A percentile compares a stretch with the other conserved stretches of the same genome.
Evolutionary conservation across 768 basidiomycete species (phyloP).

Genomic region (Gloeophyllum trabeum): DNA sequence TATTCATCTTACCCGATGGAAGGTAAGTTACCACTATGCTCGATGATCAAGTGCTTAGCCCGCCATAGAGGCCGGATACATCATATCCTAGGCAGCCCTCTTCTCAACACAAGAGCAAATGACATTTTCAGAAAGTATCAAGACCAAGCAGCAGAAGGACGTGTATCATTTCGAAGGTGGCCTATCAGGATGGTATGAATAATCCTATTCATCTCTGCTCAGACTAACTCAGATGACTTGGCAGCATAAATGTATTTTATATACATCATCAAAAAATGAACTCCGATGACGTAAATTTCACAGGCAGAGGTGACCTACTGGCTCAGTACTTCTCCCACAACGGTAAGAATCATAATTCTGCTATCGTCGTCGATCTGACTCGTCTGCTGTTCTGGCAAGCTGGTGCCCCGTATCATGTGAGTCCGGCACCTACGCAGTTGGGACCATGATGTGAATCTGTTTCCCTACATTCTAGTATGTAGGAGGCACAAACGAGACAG

Average conservation of each 20-base stretch:
- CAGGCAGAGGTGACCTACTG: slow-evolving; percentile 59
- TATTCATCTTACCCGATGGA: slow-evolving; percentile 23
- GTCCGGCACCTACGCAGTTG: slow-evolving; percentile 5
- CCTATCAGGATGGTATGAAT: slow-evolving; percentile 52
- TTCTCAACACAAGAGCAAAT: slow-evolving; percentile 34
- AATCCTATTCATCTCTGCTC: neutral
- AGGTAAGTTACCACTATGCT: slow-evolving; percentile 21
- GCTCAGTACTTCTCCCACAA: slow-evolving; percentile 85
- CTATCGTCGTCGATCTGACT: no score
- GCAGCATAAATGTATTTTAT: slow-evolving; percentile 58
- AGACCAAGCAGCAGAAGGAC: slow-evolving; percentile 41
- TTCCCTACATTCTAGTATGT: slow-evolving; percentile 46
- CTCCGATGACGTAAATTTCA: slow-evolving; percentile 2
- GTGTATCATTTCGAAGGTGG: slow-evolving; percentile 57
- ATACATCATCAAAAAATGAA: neutral
- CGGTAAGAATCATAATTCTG: no score
- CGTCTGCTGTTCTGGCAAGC: no score
- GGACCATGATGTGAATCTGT: neutral
- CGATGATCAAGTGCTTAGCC: neutral
- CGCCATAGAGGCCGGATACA: slow-evolving; percentile 49
- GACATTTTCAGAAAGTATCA: slow-evolving; percentile 58
- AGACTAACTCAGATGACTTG: slow-evolving; percentile 7
- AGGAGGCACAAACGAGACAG: slow-evolving; percentile 63
- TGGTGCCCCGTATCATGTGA: slow-evolving; percentile 71
- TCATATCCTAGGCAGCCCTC: slow-evolving; percentile 29